phyloP scores from a whole-genome alignment of 306 rosid species.

The Prunus campanulata region DNA sequence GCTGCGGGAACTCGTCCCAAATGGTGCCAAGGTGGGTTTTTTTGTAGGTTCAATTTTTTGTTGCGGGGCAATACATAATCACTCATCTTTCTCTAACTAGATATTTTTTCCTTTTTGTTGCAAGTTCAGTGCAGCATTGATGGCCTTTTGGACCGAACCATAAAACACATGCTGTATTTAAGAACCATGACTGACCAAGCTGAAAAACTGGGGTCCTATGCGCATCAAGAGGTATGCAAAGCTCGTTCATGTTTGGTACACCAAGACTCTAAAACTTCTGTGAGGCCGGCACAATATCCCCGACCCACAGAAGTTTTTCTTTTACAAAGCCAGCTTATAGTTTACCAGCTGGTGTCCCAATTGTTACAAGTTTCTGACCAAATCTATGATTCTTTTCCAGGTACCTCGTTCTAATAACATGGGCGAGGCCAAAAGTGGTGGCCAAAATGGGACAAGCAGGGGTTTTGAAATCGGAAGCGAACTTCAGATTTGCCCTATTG shows the following conservation, averaged over 20 bases:
- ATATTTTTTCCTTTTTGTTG: conserved; percentile 1
- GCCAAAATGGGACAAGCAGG: conserved; percentile 60
- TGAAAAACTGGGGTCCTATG: conserved; percentile 52
- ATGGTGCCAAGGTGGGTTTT: conserved; percentile 65
- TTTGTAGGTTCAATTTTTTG: not conserved
- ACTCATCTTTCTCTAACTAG: conserved; percentile 8
- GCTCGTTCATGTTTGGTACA: not conserved
- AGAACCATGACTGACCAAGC: conserved; percentile 61
- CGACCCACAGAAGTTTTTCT: not conserved
- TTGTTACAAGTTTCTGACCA: not conserved
- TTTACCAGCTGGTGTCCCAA: not conserved
- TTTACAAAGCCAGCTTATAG: not conserved
- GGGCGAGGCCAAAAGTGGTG: conserved; percentile 16
- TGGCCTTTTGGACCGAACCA: conserved; percentile 72
- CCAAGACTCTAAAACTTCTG: not conserved
- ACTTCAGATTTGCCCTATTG: conserved; percentile 61
- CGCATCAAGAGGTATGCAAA: conserved; percentile 43
- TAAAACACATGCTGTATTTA: conserved; percentile 76
- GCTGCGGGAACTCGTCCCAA: conserved; percentile 84
- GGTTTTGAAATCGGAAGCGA: conserved; percentile 60
- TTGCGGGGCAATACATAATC: not conserved
- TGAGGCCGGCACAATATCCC: not conserved
- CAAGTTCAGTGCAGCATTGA: conserved; percentile 83
- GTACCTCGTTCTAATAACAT: conserved; percentile 34
- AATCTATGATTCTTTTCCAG: conserved; percentile 32